Conservation (phyloP, 2,329 filamentous ascomycete species). For the Sarocladium strictum region DNA sequence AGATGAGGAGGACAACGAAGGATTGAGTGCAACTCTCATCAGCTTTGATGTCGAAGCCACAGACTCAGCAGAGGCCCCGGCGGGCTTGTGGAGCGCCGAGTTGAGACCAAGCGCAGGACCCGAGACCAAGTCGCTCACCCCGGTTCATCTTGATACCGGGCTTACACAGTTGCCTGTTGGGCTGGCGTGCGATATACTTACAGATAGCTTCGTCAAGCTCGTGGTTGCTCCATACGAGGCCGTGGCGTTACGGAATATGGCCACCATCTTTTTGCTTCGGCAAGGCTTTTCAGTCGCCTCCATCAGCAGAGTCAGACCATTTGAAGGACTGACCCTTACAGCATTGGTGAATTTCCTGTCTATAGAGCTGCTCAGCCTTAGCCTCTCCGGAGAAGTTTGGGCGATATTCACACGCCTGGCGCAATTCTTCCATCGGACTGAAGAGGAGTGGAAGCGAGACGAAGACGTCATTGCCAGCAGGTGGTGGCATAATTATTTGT, state of each 20-base stretch:
- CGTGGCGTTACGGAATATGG: constrained; percentile 37
- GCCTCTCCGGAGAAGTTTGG: constrained; percentile 41
- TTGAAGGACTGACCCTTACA: constrained; percentile 32
- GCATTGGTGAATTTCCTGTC: constrained; percentile 39
- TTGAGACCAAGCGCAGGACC: constrained; percentile 42
- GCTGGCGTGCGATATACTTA: constrained; percentile 40
- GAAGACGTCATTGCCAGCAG: constrained; percentile 13
- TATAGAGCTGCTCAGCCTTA: constrained; percentile 38
- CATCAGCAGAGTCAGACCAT: constrained; percentile 31
- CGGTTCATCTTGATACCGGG: constrained; percentile 40
- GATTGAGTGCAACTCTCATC: constrained; percentile 50
- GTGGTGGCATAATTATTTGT: neutral
- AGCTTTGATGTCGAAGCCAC: constrained; percentile 56
- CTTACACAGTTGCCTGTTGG: constrained; percentile 46
- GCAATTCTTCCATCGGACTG: constrained; percentile 33
- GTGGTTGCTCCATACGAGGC: constrained; percentile 42
- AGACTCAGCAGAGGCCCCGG: constrained; percentile 40
- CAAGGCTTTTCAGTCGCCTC: constrained; percentile 30
- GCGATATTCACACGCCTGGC: constrained; percentile 31
- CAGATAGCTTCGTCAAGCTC: constrained; percentile 35
- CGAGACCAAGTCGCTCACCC: constrained; percentile 23
- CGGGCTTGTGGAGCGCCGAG: constrained; percentile 54
- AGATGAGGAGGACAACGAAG: constrained; percentile 51
- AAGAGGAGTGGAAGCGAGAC: constrained; percentile 36
- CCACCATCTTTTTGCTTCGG: constrained; percentile 33